Conservation (phyloP, 352 stramenopile species). For the Globisporangium iwayamae region DNA sequence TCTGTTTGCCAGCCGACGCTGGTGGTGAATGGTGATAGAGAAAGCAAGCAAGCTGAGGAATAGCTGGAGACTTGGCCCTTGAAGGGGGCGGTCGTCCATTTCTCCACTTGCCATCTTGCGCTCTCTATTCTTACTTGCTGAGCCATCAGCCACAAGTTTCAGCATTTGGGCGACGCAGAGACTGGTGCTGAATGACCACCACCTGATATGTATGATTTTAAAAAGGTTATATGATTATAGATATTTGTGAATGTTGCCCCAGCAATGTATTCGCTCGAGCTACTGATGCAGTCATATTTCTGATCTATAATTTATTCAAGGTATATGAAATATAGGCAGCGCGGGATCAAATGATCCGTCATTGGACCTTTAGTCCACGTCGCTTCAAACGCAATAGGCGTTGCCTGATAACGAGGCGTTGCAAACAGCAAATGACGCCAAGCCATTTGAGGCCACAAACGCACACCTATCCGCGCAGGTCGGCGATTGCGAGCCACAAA, state of each 20-base stretch:
- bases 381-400: background rate
- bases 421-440: background rate
- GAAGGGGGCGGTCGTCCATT: no score
- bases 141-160: background rate
- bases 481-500: constrained; percentile 5
- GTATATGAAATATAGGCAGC: background rate
- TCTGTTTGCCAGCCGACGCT: background rate
- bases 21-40: background rate
- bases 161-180: background rate
- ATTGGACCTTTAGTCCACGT: background rate
- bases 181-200: background rate
- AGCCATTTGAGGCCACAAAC: constrained; percentile 8
- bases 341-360: background rate
- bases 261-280: no score
- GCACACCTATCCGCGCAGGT: background rate
- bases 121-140: background rate
- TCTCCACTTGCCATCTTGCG: background rate
- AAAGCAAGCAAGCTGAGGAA: background rate
- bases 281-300: no score
- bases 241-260: background rate
- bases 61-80: no score
- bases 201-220: background rate
- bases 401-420: background rate
- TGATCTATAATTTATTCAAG: background rate
- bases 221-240: background rate